Evolutionary conservation across 768 basidiomycete species (phyloP), one percentile per base, ranked within the genome.

Genomic region (Pleurotus citrinopileatus): DNA sequence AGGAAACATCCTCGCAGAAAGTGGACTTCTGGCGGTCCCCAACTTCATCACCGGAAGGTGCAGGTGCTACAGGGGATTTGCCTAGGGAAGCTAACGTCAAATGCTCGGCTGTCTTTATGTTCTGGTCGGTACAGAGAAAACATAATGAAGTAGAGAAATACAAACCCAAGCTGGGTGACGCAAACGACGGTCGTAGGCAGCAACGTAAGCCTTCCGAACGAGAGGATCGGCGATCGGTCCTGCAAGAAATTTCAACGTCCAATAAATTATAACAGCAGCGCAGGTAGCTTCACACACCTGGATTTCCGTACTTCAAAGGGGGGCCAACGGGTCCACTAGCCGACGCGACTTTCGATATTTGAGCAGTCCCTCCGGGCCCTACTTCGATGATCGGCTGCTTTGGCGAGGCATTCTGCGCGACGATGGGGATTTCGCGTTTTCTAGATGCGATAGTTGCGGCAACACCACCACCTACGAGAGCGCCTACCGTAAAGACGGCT

Each of bases 111-210:
- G 96, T 97, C 96, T 96, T 55, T 7, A 42, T 44, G 36, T 4
- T 17, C 12, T 17, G 15, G 53, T n/a, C 13, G 40, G 38, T 28
- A 54, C 15, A 27, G 40, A 37, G 2, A 26, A 28, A 7, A 12
- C 20, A 7, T 28, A n/a, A n/a, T 17, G 20, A 23, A 20, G 12
- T 22, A 32, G 43, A 22, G 8, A 7, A 17, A 12, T 19, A 61
- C 81, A 43, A 64, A 95, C 94, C 95, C 96, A 98, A 27, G 94
- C 82, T 2, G 96, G 94, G 71, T 98, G 95, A 15, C 92, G 78
- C 53, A 95, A 72, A 10, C 91, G 78, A 51, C 97, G 77, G 68
- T 99, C 97, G 67, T 99, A 98, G 7, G 83, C 91, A 1, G 92
- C 86, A 19, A 88, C 85, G 63, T 97, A 98, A 13, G 89, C 94